Evolutionary conservation across 2,329 filamentous ascomycete species (phyloP), one percentile per base, ranked within the genome.

Genomic region (Paracorniculantispora psalliotae): DNA sequence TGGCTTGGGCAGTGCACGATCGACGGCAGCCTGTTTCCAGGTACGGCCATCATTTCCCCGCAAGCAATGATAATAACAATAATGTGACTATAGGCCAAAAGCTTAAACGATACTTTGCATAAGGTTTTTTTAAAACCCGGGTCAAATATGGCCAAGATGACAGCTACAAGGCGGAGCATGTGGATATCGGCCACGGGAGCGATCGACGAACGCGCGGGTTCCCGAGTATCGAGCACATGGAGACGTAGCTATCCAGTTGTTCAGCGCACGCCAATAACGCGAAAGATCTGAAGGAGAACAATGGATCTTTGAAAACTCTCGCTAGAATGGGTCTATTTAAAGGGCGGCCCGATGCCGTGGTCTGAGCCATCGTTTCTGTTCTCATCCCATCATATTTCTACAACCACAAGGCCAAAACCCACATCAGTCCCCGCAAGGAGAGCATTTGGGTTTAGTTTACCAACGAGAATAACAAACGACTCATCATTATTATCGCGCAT

Each of bases 111-210:
- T 26, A 10, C 8, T 44, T 12, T 35, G n/a, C 33, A 35, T 41
- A 50, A 44, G 25, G 46, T 47, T 57, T 30, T 28, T 26, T 4
- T 15, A 21, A 21, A 41, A 12, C 13, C 21, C 43, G 19, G 8
- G 56, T 39, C 28, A 46, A 33, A 15, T 6, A 21, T 15, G 23
- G 43, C 21, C 43, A 39, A 39, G 43, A 56, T 56, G 53, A 56
- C 54, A 43, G 46, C 35, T 49, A 33, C 54, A n/a, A 41, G 35
- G 54, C 54, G 54, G 44, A 57, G 54, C 54, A 57, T 50, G 46
- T 57, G 54, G 54, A 25, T 57, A 35, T 57, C 17, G 23, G n/a
- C 44, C 54, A 57, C 54, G 54, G 46, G 54, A 57, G 46, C 54
- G 54, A 57, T 57, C 46, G 46, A 30, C 35, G 46, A 50, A 12